phyloP scores from a whole-genome alignment of 495 filamentous ascomycete species.

The Wilcoxina mikolae region DNA sequence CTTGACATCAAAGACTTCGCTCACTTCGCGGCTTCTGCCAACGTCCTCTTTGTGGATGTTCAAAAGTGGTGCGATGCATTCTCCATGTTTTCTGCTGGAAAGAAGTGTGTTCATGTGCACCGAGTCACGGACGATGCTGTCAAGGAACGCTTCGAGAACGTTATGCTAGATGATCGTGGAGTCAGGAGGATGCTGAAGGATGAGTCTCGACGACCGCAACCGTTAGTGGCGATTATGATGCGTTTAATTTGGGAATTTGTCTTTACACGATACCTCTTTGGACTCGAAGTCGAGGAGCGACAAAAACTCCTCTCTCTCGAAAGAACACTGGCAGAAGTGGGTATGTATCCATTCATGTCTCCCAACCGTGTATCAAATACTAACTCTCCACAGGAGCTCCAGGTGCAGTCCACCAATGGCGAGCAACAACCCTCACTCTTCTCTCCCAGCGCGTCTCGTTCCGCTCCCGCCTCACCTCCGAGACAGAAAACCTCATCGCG shows the following conservation, averaged over 20 bases:
- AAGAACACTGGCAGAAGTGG: constrained; percentile 76
- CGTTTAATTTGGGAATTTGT: constrained; percentile 96
- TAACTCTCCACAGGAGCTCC: not conserved
- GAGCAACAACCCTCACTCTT: constrained; percentile 79
- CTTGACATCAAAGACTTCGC: constrained; percentile 74
- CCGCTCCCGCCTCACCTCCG: constrained; percentile 55
- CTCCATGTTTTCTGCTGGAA: constrained; percentile 85
- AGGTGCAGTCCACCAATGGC: constrained; percentile 79
- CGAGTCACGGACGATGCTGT: constrained; percentile 78
- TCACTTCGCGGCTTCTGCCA: constrained; percentile 88
- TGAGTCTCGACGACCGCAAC: constrained; percentile 69
- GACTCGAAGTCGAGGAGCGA: constrained; percentile 92
- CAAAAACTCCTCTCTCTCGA: constrained; percentile 92
- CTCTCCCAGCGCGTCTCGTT: constrained; percentile 65
- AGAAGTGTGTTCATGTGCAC: constrained; percentile 60
- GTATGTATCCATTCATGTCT: constrained; percentile 24
- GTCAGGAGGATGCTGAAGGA: constrained; percentile 74
- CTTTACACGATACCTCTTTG: constrained; percentile 93
- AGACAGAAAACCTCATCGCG: constrained; percentile 77
- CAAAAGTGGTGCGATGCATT: constrained; percentile 94
- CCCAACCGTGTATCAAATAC: no score
- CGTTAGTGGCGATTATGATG: constrained; percentile 96
- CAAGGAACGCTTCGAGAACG: constrained; percentile 81
- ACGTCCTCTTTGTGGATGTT: constrained; percentile 81
- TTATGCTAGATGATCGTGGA: constrained; percentile 82